Conservation (phyloP, 2,329 filamentous ascomycete genomes). For the Colletotrichum cuscutae region DNA sequence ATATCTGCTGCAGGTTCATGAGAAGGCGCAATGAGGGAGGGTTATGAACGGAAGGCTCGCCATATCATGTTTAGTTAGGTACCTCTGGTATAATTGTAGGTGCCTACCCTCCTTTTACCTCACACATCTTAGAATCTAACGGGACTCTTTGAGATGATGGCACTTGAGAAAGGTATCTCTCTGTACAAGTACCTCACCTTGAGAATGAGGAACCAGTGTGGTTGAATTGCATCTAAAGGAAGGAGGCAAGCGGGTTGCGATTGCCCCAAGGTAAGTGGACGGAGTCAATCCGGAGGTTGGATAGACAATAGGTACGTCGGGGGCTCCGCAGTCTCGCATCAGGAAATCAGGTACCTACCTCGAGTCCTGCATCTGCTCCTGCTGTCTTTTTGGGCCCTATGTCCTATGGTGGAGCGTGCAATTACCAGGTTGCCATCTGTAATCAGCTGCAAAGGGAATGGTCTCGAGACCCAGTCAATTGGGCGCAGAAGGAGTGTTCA, state of each 20-base stretch:
- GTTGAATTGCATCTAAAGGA: background rate
- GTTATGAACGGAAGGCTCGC: background rate
- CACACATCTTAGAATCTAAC: background rate
- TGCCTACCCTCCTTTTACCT: background rate
- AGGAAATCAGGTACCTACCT: conserved; percentile 1
- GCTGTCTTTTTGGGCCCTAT: background rate
- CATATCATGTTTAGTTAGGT: background rate
- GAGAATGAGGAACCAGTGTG: background rate
- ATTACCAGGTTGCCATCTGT: conserved; percentile 35
- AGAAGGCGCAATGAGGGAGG: background rate
- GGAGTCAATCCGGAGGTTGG: background rate
- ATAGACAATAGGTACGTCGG: background rate
- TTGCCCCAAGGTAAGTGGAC: background rate
- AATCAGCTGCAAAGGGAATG: conserved; percentile 33
- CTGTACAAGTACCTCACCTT: background rate
- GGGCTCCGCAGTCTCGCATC: background rate
- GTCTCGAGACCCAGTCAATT: conserved; percentile 32
- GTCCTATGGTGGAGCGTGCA: conserved; percentile 27
- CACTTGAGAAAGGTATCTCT: background rate
- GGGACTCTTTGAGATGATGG: no score
- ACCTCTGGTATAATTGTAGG: no score
- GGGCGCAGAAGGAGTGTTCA: conserved; percentile 33
- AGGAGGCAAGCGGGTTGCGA: background rate
- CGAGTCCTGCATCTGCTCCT: background rate
- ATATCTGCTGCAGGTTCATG: background rate